Conservation (phyloP, 192 early-diverging fungal species). For the Diversispora epigaea region DNA sequence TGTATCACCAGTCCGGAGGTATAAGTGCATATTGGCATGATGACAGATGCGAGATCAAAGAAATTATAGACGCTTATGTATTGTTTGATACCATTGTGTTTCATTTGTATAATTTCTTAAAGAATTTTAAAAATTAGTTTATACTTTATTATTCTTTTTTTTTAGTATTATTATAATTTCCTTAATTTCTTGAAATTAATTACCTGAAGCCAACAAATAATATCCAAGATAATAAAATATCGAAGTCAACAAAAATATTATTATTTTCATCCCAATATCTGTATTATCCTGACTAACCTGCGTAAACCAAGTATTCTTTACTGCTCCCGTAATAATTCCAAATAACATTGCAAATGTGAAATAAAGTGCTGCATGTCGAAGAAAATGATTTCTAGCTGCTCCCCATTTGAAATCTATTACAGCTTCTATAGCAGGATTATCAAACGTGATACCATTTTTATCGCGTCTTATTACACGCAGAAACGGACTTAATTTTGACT, state of each 20-base stretch:
- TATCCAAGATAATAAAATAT: constrained; percentile 1
- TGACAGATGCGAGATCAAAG: neutral
- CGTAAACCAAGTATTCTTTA: neutral
- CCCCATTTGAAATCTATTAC: constrained; percentile 18
- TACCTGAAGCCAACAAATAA: neutral
- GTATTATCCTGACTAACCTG: neutral
- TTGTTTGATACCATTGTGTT: neutral
- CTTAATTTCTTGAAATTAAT: no score
- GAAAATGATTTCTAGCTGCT: neutral
- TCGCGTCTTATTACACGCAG: neutral
- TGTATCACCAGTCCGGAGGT: neutral
- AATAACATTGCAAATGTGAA: constrained; percentile 1
- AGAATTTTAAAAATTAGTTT: no score
- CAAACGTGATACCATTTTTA: neutral
- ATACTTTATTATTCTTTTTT: no score
- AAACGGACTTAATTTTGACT: neutral
- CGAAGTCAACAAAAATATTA: neutral
- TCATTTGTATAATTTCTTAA: neutral
- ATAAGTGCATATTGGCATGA: neutral
- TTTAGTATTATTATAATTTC: no score
- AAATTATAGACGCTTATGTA: constrained; percentile 7
- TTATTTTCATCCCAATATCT: neutral
- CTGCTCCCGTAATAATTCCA: neutral
- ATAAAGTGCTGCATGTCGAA: neutral
- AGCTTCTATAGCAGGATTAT: constrained; percentile 10